Evolutionary conservation across 23 red algal species (phyloP).

Genomic region (Gracilaria gracilis): DNA sequence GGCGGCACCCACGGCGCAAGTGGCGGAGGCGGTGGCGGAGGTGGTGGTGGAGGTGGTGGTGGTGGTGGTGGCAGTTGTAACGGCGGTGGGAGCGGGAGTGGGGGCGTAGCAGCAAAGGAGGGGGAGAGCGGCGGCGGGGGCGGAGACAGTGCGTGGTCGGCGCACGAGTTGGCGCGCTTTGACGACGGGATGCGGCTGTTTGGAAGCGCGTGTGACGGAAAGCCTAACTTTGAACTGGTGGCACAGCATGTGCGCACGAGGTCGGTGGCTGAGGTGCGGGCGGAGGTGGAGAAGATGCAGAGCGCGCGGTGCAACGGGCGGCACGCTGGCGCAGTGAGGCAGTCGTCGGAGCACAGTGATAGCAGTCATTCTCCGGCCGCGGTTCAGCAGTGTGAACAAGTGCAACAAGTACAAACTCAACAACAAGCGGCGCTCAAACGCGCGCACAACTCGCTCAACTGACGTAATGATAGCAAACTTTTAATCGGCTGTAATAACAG

Average conservation of each 20-base stretch:
- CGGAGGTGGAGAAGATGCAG: not conserved
- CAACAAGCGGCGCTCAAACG: not conserved
- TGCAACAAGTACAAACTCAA: not conserved
- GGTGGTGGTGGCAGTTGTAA: not conserved
- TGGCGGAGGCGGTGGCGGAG: not conserved
- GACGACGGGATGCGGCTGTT: constrained; percentile 62
- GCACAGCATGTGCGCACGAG: constrained; percentile 70
- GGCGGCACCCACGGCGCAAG: not conserved
- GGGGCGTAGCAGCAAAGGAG: too few relatives aligned
- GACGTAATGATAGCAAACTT: not conserved
- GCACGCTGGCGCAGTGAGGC: not conserved
- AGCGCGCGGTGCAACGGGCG: not conserved
- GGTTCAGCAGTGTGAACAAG: not conserved
- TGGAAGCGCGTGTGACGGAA: constrained; percentile 39
- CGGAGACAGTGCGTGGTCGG: constrained; percentile 44
- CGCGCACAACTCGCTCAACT: not conserved
- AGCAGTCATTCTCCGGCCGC: not conserved
- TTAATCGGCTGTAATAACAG: constrained; percentile 18
- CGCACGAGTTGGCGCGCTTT: constrained; percentile 75
- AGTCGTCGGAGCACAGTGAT: too few relatives aligned
- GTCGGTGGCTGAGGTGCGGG: constrained; percentile 72
- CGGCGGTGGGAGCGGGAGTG: not conserved
- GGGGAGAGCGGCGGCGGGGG: not conserved
- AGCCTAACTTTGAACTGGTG: constrained; percentile 61
- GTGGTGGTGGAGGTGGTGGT: not conserved